A percentile compares a stretch with the other conserved stretches of the same genome.
These are phyloP conservation scores for Geosmithia morbida DNA, from an alignment of 2,329 filamentous ascomycete genomes.

Conservation along the genomic window DNA sequence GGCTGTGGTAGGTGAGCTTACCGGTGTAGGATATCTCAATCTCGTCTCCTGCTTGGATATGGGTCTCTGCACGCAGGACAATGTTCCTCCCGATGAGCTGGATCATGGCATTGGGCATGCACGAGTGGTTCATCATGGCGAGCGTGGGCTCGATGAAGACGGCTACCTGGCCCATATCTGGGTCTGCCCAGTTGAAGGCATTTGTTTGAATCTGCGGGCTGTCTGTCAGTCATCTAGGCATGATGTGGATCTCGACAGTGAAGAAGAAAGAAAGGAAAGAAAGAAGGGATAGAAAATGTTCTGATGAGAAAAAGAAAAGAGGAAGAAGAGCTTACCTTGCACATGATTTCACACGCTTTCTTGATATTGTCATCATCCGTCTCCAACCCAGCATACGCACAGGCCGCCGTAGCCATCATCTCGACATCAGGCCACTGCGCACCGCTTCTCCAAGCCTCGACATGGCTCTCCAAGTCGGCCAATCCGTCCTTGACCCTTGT, in stretches of 20 bases:
- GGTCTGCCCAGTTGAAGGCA: constrained; percentile 41
- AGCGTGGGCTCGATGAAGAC: constrained; percentile 40
- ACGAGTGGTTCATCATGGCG: constrained; percentile 50
- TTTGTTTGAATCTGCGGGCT: constrained; percentile 44
- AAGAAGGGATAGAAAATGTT: not conserved
- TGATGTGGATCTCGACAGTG: not conserved
- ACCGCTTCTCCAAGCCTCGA: constrained; percentile 19
- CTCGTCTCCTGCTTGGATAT: constrained; percentile 37
- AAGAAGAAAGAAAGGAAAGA: too few species aligned
- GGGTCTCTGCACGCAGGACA: constrained; percentile 31
- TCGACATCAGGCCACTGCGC: constrained; percentile 34
- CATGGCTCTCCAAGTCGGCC: constrained; percentile 30
- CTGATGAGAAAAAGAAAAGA: not conserved
- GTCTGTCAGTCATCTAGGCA: too few species aligned
- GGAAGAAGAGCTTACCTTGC: constrained; percentile 28
- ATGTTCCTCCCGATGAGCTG: constrained; percentile 37
- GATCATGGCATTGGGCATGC: constrained; percentile 43
- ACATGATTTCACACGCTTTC: constrained; percentile 31
- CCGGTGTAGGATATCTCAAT: constrained; percentile 49
- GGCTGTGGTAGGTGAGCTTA: constrained; percentile 7
- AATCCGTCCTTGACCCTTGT: constrained; percentile 14
- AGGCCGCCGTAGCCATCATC: constrained; percentile 28
- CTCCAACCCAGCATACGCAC: constrained; percentile 25
- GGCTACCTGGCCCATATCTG: constrained; percentile 35
- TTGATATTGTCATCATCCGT: constrained; percentile 18